These are phyloP conservation scores for Colletotrichum higginsianum DNA, from an alignment of 2,329 filamentous ascomycete genomes.

Conservation along the genomic window DNA sequence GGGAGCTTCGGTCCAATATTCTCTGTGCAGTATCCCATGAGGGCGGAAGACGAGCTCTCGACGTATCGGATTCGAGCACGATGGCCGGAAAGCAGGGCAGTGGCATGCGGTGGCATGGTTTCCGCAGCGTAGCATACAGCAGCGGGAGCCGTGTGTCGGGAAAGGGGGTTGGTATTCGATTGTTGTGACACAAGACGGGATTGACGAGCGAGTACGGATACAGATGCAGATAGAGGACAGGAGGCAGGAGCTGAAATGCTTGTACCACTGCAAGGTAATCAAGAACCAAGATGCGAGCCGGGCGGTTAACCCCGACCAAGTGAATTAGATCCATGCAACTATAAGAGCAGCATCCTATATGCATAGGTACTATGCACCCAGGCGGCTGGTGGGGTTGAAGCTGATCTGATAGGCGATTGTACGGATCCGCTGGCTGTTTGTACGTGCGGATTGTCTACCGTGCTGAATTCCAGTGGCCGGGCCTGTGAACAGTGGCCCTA, in stretches of 20 bases:
- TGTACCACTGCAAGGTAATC: too few species aligned
- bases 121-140: slow-evolving; percentile 4
- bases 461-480: too few species aligned
- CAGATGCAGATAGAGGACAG: too few species aligned
- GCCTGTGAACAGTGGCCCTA: too few species aligned
- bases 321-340: too few species aligned
- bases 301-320: background rate
- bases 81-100: slow-evolving; percentile 5
- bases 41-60: background rate
- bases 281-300: background rate
- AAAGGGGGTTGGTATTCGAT: slow-evolving; percentile 1
- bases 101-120: slow-evolving; percentile 22
- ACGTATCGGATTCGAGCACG: slow-evolving; percentile 14
- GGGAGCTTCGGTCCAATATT: slow-evolving; percentile 20
- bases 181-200: slow-evolving; percentile 8
- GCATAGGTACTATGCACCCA: too few species aligned
- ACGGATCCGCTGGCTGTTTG: too few species aligned
- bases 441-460: too few species aligned
- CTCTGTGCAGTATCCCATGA: slow-evolving; percentile 26
- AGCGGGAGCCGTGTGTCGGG: background rate
- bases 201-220: background rate
- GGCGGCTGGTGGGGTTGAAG: too few species aligned
- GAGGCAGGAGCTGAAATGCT: too few species aligned
- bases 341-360: too few species aligned
- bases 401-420: too few species aligned